Evolutionary conservation across 106 monocot species (phyloP), one percentile per base, ranked within the genome.

Genomic region (Narthecium ossifragum): DNA sequence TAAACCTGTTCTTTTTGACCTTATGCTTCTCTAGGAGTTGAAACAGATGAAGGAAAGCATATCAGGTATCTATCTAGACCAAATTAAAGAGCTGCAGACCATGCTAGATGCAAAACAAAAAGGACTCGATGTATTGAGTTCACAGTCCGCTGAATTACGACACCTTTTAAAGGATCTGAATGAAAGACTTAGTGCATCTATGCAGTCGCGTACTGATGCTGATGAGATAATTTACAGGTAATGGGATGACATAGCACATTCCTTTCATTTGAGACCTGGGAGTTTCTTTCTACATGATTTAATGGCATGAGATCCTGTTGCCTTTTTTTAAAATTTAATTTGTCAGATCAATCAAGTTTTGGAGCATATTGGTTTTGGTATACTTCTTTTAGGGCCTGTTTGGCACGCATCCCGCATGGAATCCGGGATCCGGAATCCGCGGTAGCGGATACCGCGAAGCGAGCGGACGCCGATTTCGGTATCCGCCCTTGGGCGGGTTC

Each of bases 191-290:
- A 31, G 48, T 59, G 78, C 80, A 59, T 91, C 71, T 26, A 78
- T 71, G 74, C 96, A 98, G 70, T 98, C 87, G 61, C 76, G 90
- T 41, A 52, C 61, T 59, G 96, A 98, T 73, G 72, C 96, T 57
- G 90, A 80, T 74, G 96, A 86, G 60, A 84, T 98, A 73, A 90
- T 98, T 66, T 48, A 68, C 25, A 90, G 86, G 96, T 98, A 73
- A 66, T 43, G 9, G 18, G 11, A 40, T 66, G 6, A 62, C 23
- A 24, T n/a, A n/a, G n/a, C n/a, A n/a, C n/a, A n/a, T n/a, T n/a
- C n/a, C n/a, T n/a, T n/a, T n/a, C n/a, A n/a, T n/a, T n/a, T n/a
- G n/a, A n/a, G n/a, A n/a, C n/a, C n/a, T n/a, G n/a, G n/a, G n/a
- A n/a, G n/a, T n/a, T n/a, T n/a, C 6, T 66, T 37, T 14, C 15